Evolutionary conservation across 345 rosid species (phyloP), one percentile per base, ranked within the genome.

Genomic region (Brassica cretica): DNA sequence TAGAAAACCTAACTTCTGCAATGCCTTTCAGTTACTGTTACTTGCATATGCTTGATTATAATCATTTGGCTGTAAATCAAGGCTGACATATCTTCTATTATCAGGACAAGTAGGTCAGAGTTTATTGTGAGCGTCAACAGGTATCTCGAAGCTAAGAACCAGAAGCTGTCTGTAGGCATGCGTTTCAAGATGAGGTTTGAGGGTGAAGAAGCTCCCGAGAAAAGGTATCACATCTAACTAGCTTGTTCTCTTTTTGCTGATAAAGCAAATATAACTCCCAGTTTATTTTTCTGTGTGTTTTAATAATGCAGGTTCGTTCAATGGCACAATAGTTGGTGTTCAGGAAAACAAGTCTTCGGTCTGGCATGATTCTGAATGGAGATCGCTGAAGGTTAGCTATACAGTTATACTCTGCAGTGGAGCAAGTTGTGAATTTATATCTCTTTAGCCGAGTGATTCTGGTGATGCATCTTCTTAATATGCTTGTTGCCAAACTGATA

Each of bases 141-240:
- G 85, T 96, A 91, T 77, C 90, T 93, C 76, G 99, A 93, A 93
- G 94, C 96, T 78, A 85, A 62, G 76, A 88, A 76, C 76, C 89
- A 85, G 75, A 93, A 89, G 84, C 89, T 96, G 7, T 85, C 96
- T 79, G 97, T 96, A 76, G 99, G 99, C 67, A 93, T 89, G 99
- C 89, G 98, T 85, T 96, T 96, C 87, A 96, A 91, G 85, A 96
- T 96, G 99, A 96, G 87, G 85, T 96, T 96, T 66, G 99, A 96
- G 89, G 99, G 97, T 19, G 99, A 96, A 83, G 99, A 96, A 83
- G 95, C 89, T 83, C 97, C 99, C 6, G 99, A 93, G 84, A 81
- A 94, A 86, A 91, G 95, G 99, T 96, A 86, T 72, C 81, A 14
- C 56, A 80, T 71, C 78, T 66, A 71, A 62, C 68, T 61, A 24